A percentile compares a stretch with the other conserved stretches of the same genome.
Evolutionary conservation across 495 filamentous ascomycete species (phyloP).

Genomic region (Tuber calosporum): DNA sequence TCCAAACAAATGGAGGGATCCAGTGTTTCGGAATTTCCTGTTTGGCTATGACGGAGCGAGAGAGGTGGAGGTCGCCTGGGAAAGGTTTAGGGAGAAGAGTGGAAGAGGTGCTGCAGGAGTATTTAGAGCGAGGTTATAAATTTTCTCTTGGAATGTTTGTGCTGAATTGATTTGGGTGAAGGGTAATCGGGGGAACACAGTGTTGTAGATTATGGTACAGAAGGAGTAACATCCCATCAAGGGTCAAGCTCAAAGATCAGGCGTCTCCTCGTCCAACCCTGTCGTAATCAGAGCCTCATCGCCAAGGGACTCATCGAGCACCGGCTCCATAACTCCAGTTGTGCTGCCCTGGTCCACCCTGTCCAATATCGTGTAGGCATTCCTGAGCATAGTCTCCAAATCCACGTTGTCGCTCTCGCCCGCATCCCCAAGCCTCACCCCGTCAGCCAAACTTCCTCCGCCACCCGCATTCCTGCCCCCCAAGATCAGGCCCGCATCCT

Average conservation of each 20-base stretch:
- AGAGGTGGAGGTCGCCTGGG: conserved; percentile 50
- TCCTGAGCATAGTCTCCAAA: neutral
- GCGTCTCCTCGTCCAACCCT: neutral
- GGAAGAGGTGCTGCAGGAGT: neutral
- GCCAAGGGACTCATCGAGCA: neutral
- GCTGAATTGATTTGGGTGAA: neutral
- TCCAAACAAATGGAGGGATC: conserved; percentile 58
- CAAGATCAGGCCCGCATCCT: conserved; percentile 20
- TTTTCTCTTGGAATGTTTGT: neutral
- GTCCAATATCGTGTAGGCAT: neutral
- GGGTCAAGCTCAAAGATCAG: neutral
- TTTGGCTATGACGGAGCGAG: conserved; percentile 57
- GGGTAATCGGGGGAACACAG: neutral
- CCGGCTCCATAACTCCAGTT: neutral
- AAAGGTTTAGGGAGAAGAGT: conserved; percentile 41
- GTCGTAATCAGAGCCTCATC: neutral
- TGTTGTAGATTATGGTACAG: neutral
- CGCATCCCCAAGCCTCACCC: conserved; percentile 14
- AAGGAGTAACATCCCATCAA: neutral
- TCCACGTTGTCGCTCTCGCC: conserved; percentile 6
- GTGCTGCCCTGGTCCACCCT: neutral
- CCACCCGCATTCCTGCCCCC: conserved; percentile 8
- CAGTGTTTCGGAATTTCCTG: conserved; percentile 54
- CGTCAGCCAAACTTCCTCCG: conserved; percentile 8
- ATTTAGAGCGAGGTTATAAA: conserved; percentile 10